Evolutionary conservation across 768 basidiomycete species (phyloP), one percentile per base, ranked within the genome.

Genomic region (Collybia nuda): DNA sequence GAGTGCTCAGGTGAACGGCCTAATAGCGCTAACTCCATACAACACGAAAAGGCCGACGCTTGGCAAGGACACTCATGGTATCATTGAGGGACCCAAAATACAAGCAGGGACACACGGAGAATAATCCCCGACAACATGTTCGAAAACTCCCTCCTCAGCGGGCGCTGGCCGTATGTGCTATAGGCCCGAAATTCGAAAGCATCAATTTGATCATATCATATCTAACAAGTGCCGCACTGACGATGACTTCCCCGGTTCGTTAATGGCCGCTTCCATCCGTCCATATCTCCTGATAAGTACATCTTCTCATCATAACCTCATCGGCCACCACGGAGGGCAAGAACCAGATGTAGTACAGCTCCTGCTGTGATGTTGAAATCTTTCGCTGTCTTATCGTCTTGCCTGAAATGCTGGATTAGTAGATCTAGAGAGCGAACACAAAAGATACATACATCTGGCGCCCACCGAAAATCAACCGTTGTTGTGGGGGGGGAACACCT

Each of bases 401-500:
- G 76, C 88, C 93, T 97, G 57, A 17, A 39, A 17, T 14, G 18
- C 37, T n/a, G 54, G 39, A 44, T 47, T 9, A 17, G 29, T 39
- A 29, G 9, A 18, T 26, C 35, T 39, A 35, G 14, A 47, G 21
- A 52, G 36, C 21, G 24, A 36, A 26, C 17, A 37, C 18, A 50
- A 17, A 38, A 19, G 47, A 5, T 22, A 73, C 82, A 69, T 68
- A 98, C 96, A 98, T 86, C 66, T 97, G 95, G 63, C 94, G 84
- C 28, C 96, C 96, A 62, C 82, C 71, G 67, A 87, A 97, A 66
- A 98, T 98, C 62, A 98, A 70, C 51, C 96, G 84, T 68, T 98
- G 96, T 69, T 98, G 96, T 38, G 78, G 90, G 53, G 96, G 96
- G 19, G 96, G 96, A 37, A 98, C 96, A 56, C 96, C 96, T 5